Conservation (phyloP, 192 early-diverging fungal species). For the Chytriomyces sp. region DNA sequence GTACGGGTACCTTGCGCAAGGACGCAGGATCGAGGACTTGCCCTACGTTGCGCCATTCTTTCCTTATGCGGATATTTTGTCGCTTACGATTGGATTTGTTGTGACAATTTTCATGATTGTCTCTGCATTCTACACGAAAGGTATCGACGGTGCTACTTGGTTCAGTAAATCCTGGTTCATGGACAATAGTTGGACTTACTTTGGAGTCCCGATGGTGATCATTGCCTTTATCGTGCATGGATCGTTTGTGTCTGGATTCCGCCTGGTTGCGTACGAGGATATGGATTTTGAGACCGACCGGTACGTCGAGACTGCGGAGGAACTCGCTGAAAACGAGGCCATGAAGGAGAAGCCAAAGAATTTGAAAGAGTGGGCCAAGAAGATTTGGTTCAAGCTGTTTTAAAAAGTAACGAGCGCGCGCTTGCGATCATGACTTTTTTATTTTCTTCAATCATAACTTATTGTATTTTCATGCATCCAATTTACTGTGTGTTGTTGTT, state of each 20-base stretch:
- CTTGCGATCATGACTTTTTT: too few relatives aligned
- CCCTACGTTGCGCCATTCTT: constrained; percentile 22
- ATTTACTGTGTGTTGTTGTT: too few relatives aligned
- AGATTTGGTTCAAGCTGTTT: constrained; percentile 15
- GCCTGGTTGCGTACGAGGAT: background rate
- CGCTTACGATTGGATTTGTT: constrained; percentile 1
- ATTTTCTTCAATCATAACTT: too few relatives aligned
- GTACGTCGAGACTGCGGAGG: background rate
- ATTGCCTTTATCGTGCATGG: constrained; percentile 2
- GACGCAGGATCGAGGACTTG: background rate
- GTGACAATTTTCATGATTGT: constrained; percentile 17
- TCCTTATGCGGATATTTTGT: constrained; percentile 3
- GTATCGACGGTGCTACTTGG: background rate
- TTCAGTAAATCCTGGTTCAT: background rate
- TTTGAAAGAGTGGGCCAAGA: constrained; percentile 9
- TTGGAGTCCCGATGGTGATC: constrained; percentile 15
- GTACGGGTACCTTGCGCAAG: constrained; percentile 7
- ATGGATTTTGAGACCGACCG: constrained; percentile 18
- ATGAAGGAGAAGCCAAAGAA: constrained; percentile 5
- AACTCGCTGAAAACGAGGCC: background rate
- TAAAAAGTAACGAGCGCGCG: background rate
- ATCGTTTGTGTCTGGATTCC: background rate
- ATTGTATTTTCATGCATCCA: too few relatives aligned
- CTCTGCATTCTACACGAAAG: constrained; percentile 15
- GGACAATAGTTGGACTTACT: background rate